phyloP scores from a whole-genome alignment of 2,329 filamentous ascomycete species.

The Colletotrichum trifolii region DNA sequence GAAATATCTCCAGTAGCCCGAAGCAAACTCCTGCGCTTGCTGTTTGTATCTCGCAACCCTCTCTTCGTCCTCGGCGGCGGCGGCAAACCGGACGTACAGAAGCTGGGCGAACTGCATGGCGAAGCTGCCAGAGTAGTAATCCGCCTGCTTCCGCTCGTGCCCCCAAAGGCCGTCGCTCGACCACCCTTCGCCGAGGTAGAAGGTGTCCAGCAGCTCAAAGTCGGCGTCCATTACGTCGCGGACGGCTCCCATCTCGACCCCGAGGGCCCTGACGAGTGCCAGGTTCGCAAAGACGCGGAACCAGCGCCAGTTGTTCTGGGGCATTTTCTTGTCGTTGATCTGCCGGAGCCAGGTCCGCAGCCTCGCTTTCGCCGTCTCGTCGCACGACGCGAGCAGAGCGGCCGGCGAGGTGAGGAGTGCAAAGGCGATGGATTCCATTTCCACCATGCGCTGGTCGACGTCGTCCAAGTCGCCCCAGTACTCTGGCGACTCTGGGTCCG shows the following conservation, averaged over 20 bases:
- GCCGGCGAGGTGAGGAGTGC: constrained; percentile 52
- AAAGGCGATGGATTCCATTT: constrained; percentile 57
- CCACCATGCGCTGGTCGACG: constrained; percentile 58
- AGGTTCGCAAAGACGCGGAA: constrained; percentile 57
- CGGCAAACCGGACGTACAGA: constrained; percentile 51
- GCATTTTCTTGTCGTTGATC: constrained; percentile 53
- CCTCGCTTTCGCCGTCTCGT: constrained; percentile 41
- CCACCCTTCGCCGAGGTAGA: constrained; percentile 54
- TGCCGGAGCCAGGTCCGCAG: constrained; percentile 50
- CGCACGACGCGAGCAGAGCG: constrained; percentile 44
- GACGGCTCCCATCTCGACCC: constrained; percentile 45
- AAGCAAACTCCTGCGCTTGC: constrained; percentile 50
- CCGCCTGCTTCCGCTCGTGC: constrained; percentile 49
- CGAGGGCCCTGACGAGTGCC: constrained; percentile 50
- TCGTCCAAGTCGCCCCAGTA: constrained; percentile 55
- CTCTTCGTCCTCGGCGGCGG: constrained; percentile 47
- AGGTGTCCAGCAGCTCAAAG: constrained; percentile 51
- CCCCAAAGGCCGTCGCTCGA: constrained; percentile 54
- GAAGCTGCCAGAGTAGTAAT: constrained; percentile 60
- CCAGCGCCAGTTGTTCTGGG: constrained; percentile 57
- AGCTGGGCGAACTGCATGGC: constrained; percentile 58
- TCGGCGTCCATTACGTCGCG: constrained; percentile 48
- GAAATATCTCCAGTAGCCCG: constrained; percentile 55
- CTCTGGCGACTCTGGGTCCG: constrained; percentile 38
- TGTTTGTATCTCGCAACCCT: constrained; percentile 47